A percentile compares a stretch with the other conserved stretches of the same genome.
phyloP scores from a whole-genome alignment of 1,284 basidiomycete species.

The Melampsora americana region DNA sequence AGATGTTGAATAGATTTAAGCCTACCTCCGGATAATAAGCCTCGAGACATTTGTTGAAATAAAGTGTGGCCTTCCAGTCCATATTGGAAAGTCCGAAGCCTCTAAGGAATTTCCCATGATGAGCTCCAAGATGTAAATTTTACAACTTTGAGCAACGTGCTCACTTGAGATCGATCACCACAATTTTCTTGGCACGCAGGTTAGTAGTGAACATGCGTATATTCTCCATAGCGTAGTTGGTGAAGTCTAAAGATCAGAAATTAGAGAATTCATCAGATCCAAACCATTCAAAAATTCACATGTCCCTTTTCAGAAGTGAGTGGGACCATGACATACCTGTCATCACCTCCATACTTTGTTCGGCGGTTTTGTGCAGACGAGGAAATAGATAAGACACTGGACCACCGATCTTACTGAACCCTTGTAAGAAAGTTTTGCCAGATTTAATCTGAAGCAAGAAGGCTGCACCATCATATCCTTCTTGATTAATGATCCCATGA shows the following conservation, averaged over 20 bases:
- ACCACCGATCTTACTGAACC: constrained; percentile 19
- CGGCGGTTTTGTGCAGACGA: constrained; percentile 15
- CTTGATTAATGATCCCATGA: constrained; percentile 1
- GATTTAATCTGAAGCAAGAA: constrained; percentile 31
- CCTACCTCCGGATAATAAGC: constrained; percentile 52
- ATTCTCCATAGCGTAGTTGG: constrained; percentile 34
- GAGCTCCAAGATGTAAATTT: neutral
- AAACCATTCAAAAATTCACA: too few species aligned
- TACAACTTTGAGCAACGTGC: neutral
- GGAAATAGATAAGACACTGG: constrained; percentile 35
- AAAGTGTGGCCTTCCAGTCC: constrained; percentile 46
- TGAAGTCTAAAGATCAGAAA: constrained; percentile 16
- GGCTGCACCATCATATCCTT: neutral
- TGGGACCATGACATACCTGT: neutral
- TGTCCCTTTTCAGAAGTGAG: too few species aligned
- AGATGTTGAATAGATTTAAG: too few species aligned
- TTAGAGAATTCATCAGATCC: too few species aligned
- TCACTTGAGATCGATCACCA: constrained; percentile 28
- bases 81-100: constrained; percentile 31
- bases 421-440: constrained; percentile 36
- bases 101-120: neutral
- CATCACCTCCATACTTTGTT: constrained; percentile 28
- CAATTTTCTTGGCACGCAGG: constrained; percentile 14
- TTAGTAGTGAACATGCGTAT: constrained; percentile 14
- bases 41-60: constrained; percentile 51